Conservation (phyloP, 2,329 filamentous ascomycete genomes). For the Knufia fluminis region DNA sequence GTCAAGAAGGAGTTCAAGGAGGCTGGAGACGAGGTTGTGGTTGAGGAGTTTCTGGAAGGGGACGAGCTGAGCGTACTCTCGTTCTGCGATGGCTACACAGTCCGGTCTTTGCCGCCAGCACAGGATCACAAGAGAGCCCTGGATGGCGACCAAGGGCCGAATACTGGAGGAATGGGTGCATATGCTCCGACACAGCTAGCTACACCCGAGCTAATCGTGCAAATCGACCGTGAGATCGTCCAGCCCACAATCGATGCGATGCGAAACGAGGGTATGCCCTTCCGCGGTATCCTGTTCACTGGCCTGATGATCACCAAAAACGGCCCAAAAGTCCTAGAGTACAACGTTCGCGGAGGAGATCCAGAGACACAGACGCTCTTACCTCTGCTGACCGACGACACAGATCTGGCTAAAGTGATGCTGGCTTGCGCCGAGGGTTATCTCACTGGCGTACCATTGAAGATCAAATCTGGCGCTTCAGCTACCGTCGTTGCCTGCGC, state of each 20-base stretch:
- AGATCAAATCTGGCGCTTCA: conserved; percentile 61
- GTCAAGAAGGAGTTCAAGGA: conserved; percentile 73
- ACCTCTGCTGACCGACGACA: conserved; percentile 59
- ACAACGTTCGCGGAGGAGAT: conserved; percentile 88
- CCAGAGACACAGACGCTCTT: conserved; percentile 85
- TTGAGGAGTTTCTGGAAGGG: conserved; percentile 86
- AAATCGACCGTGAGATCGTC: conserved; percentile 73
- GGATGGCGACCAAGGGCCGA: conserved; percentile 81
- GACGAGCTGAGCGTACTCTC: conserved; percentile 87
- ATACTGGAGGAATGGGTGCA: conserved; percentile 96
- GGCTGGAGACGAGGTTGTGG: conserved; percentile 84
- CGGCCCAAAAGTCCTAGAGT: conserved; percentile 78
- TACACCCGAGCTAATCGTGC: conserved; percentile 62
- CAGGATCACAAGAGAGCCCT: conserved; percentile 96
- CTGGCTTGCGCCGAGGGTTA: conserved; percentile 69
- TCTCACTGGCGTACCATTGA: conserved; percentile 60
- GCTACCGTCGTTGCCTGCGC: conserved; percentile 91
- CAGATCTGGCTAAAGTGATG: conserved; percentile 82
- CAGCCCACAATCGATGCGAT: conserved; percentile 84
- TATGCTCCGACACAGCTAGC: conserved; percentile 84
- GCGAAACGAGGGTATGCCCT: conserved; percentile 63
- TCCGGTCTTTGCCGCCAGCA: conserved; percentile 75
- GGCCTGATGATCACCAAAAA: conserved; percentile 84
- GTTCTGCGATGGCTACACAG: conserved; percentile 81
- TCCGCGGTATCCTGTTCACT: conserved; percentile 70